Conservation (phyloP, 2,329 filamentous ascomycete genomes). For the Pseudomassariella vexata region DNA sequence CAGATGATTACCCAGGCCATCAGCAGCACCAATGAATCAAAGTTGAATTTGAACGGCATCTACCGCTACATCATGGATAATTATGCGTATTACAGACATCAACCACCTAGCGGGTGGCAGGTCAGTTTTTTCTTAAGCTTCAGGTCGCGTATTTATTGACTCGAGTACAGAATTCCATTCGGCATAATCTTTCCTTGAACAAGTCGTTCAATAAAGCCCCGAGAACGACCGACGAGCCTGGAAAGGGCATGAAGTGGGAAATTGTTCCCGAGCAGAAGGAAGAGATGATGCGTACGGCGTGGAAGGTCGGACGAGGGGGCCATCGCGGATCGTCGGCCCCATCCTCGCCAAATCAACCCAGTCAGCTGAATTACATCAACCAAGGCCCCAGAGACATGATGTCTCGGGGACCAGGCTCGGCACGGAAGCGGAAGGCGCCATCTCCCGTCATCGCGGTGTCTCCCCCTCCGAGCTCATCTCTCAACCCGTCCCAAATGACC, state of each 20-base stretch:
- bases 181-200: constrained; percentile 92
- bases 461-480: constrained; percentile 45
- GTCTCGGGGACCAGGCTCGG: constrained; percentile 42
- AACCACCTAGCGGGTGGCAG: constrained; percentile 79
- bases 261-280: constrained; percentile 79
- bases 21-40: constrained; percentile 76
- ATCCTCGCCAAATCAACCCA: constrained; percentile 55
- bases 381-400: constrained; percentile 53
- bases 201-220: constrained; percentile 93
- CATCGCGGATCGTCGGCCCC: constrained; percentile 65
- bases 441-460: constrained; percentile 46
- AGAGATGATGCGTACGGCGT: constrained; percentile 75
- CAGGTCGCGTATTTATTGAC: no score
- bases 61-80: constrained; percentile 88
- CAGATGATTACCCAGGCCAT: constrained; percentile 97
- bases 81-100: constrained; percentile 90
- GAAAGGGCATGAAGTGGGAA: constrained; percentile 99
- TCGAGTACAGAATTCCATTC: constrained; percentile 73
- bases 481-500: constrained; percentile 49
- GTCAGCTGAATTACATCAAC: constrained; percentile 54
- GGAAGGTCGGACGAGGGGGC: constrained; percentile 55
- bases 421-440: constrained; percentile 52
- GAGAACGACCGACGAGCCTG: constrained; percentile 86
- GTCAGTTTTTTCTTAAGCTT: constrained; percentile 37
- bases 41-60: constrained; percentile 85